Conservation (phyloP, 2,329 filamentous ascomycete genomes). For the Calycina marina region DNA sequence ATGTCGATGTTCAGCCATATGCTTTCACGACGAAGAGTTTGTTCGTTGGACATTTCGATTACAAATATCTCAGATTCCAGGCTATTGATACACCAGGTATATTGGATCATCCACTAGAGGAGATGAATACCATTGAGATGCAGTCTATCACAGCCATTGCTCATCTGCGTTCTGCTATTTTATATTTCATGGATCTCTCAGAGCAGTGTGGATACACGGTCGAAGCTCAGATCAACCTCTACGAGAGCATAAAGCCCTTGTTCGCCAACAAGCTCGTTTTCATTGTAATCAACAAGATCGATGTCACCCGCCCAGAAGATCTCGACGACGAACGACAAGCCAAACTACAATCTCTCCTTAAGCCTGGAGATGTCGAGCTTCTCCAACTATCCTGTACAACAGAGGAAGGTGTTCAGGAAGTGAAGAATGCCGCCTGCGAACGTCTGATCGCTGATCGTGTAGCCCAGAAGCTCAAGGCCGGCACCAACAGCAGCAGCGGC, state of each 20-base stretch:
- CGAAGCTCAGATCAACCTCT: constrained; percentile 81
- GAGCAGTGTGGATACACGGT: constrained; percentile 96
- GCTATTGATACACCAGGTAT: constrained; percentile 99
- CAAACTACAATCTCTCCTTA: constrained; percentile 65
- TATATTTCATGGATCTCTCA: constrained; percentile 97
- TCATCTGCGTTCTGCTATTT: constrained; percentile 83
- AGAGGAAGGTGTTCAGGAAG: constrained; percentile 80
- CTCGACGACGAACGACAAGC: constrained; percentile 65
- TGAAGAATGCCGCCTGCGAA: constrained; percentile 92
- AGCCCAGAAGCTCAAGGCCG: constrained; percentile 89
- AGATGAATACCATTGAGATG: constrained; percentile 99
- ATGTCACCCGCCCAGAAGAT: constrained; percentile 77
- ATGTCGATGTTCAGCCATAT: constrained; percentile 95
- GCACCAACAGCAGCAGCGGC: constrained; percentile 61
- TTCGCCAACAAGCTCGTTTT: constrained; percentile 98
- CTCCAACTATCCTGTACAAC: constrained; percentile 92
- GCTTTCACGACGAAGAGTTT: constrained; percentile 97
- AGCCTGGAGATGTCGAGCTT: constrained; percentile 81
- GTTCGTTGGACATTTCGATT: constrained; percentile 96
- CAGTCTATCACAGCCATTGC: constrained; percentile 96
- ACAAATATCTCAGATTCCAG: constrained; percentile 82
- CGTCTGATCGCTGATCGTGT: constrained; percentile 85
- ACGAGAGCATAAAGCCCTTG: constrained; percentile 90
- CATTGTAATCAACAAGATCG: constrained; percentile 96
- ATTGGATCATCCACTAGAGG: constrained; percentile 88